Percentiles rank a stretch among this genome's conserved stretches.
These are phyloP conservation scores for Hypsizygus marmoreus DNA, from an alignment of 768 basidiomycete genomes.

Conservation along the genomic window DNA sequence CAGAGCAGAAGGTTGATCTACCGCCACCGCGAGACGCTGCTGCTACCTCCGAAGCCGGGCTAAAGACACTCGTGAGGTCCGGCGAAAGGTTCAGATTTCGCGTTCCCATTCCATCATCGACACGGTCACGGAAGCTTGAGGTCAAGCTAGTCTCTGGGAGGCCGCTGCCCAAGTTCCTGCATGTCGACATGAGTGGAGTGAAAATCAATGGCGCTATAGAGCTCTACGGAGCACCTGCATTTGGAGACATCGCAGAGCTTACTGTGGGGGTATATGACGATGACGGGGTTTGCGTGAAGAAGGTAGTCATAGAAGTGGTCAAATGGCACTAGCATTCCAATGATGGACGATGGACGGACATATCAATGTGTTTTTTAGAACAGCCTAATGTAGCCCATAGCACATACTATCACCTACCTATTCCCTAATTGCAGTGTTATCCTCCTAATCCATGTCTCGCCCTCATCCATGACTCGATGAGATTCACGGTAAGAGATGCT, in stretches of 20 bases:
- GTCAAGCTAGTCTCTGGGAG: constrained; percentile 53
- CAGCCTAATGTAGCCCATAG: neutral
- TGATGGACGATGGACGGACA: no score
- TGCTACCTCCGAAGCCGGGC: constrained; percentile 22
- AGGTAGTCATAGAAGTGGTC: constrained; percentile 59
- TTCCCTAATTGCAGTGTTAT: no score
- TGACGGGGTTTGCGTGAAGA: constrained; percentile 53
- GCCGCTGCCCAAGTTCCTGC: constrained; percentile 57
- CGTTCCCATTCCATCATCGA: constrained; percentile 39
- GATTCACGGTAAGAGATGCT: constrained; percentile 4
- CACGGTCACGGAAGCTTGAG: constrained; percentile 26
- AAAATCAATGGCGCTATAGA: constrained; percentile 53
- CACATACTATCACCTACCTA: constrained; percentile 2
- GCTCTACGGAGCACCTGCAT: constrained; percentile 53
- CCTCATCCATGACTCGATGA: neutral
- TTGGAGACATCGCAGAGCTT: constrained; percentile 53
- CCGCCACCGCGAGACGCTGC: constrained; percentile 23
- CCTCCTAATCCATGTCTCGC: no score
- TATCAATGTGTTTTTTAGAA: neutral
- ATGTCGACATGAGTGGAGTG: constrained; percentile 47
- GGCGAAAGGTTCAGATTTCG: constrained; percentile 64
- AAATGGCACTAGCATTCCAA: constrained; percentile 19
- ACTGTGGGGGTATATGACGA: constrained; percentile 56
- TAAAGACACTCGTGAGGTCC: constrained; percentile 52
- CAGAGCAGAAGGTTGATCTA: constrained; percentile 34